Conservation (phyloP, 1,284 basidiomycete species). For the Malassezia pachydermatis region DNA sequence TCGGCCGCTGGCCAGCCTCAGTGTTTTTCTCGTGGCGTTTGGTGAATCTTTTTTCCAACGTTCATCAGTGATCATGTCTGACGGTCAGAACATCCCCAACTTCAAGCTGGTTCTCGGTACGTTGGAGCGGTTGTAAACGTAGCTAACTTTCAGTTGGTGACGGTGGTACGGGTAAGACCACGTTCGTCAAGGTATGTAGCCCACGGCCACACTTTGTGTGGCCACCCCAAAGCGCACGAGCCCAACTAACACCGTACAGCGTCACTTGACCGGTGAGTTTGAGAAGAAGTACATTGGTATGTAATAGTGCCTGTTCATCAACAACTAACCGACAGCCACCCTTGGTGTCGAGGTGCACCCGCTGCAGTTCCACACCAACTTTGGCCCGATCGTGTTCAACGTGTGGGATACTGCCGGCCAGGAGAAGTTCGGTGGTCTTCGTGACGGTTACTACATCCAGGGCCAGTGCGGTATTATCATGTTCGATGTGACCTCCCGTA, state of each 20-base stretch:
- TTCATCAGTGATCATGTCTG: constrained; percentile 19
- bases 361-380: constrained; percentile 90
- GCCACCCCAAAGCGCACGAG: too few species aligned
- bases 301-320: too few species aligned
- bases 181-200: constrained; percentile 54
- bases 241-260: constrained; percentile 53
- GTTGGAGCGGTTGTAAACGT: constrained; percentile 45
- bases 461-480: constrained; percentile 99
- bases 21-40: constrained; percentile 13
- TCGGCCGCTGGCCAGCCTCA: constrained; percentile 4
- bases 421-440: constrained; percentile 71
- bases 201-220: too few species aligned
- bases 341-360: constrained; percentile 99
- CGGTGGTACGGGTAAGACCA: constrained; percentile 79
- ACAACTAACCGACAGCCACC: too few species aligned
- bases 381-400: constrained; percentile 97
- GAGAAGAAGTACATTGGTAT: constrained; percentile 99
- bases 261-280: constrained; percentile 95
- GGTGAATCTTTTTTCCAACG: constrained; percentile 3
- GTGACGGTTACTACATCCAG: constrained; percentile 47
- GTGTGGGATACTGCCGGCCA: constrained; percentile 99
- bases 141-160: constrained; percentile 61
- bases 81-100: constrained; percentile 59
- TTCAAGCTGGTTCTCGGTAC: constrained; percentile 97
- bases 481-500: constrained; percentile 99